A percentile compares a stretch with the other conserved stretches of the same genome.
Conservation (phyloP, 192 early-diverging fungal species). For the Entrophospora sp. region DNA sequence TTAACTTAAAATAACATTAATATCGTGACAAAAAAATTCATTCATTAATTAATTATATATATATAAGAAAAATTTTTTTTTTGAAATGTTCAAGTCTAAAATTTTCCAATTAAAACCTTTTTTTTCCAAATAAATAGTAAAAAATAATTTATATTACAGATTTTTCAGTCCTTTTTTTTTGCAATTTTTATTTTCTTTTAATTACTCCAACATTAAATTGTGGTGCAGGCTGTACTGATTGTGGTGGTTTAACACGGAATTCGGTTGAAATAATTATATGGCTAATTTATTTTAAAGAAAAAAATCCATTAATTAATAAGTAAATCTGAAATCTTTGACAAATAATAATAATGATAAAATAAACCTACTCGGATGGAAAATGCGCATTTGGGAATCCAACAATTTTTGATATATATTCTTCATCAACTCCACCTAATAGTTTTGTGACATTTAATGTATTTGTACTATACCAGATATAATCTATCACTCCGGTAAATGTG, state of each 20-base stretch:
- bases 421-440: conserved; percentile 73
- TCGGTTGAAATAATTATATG: conserved; percentile 24
- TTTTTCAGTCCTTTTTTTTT: too few species aligned
- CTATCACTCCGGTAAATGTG: conserved; percentile 77
- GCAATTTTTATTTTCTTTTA: too few species aligned
- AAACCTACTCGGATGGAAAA: conserved; percentile 63
- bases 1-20: too few species aligned
- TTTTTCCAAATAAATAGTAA: too few species aligned
- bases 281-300: conserved; percentile 14
- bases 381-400: conserved; percentile 95
- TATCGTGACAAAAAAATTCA: too few species aligned
- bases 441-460: conserved; percentile 69
- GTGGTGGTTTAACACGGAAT: conserved; percentile 17
- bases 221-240: not conserved
- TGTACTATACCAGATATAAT: conserved; percentile 89
- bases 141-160: too few species aligned
- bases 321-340: not conserved
- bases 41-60: too few species aligned
- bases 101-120: too few species aligned
- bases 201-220: too few species aligned
- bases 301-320: conserved; percentile 7
- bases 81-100: too few species aligned
- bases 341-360: not conserved
- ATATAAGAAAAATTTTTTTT: too few species aligned
- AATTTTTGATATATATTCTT: conserved; percentile 59